A percentile compares a stretch with the other conserved stretches of the same genome.
phyloP scores from a whole-genome alignment of 1,284 basidiomycete genomes.

The Athelia psychrophila region DNA sequence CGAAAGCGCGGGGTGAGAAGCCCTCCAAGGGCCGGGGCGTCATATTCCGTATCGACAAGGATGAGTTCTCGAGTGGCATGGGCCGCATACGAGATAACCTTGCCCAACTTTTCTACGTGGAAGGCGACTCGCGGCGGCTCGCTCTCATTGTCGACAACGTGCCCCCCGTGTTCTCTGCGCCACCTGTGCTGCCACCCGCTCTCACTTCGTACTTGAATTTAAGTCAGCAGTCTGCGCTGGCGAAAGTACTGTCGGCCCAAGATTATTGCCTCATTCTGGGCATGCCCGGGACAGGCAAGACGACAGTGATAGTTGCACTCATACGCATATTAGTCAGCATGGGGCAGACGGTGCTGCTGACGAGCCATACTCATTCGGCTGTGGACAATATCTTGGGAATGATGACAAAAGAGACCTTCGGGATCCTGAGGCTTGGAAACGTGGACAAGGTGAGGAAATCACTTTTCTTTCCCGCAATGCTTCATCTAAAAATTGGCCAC shows the following conservation, averaged over 20 bases:
- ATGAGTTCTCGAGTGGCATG: constrained; percentile 88
- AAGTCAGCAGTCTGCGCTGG: constrained; percentile 75
- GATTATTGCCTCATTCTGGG: constrained; percentile 94
- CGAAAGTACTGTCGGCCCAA: constrained; percentile 71
- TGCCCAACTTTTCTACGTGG: constrained; percentile 83
- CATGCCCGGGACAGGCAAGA: constrained; percentile 99
- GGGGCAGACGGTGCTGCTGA: constrained; percentile 87
- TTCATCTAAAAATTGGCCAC: neutral
- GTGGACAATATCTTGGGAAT: constrained; percentile 95
- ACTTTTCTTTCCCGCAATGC: constrained; percentile 29
- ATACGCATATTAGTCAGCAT: constrained; percentile 76
- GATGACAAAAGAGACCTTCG: constrained; percentile 63
- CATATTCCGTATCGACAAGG: constrained; percentile 89
- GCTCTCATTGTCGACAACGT: constrained; percentile 82
- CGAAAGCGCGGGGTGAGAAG: neutral
- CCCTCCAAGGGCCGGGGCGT: constrained; percentile 22
- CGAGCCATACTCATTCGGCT: constrained; percentile 96
- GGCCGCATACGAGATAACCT: constrained; percentile 88
- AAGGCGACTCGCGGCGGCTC: constrained; percentile 62
- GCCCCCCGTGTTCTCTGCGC: constrained; percentile 57
- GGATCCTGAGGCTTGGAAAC: constrained; percentile 87
- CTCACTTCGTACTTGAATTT: constrained; percentile 55
- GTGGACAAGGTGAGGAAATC: constrained; percentile 71
- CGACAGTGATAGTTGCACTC: constrained; percentile 89
- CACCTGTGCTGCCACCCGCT: constrained; percentile 17